phyloP scores from a whole-genome alignment of 805 yeast genomes.

The Candida ascalaphidarum region DNA sequence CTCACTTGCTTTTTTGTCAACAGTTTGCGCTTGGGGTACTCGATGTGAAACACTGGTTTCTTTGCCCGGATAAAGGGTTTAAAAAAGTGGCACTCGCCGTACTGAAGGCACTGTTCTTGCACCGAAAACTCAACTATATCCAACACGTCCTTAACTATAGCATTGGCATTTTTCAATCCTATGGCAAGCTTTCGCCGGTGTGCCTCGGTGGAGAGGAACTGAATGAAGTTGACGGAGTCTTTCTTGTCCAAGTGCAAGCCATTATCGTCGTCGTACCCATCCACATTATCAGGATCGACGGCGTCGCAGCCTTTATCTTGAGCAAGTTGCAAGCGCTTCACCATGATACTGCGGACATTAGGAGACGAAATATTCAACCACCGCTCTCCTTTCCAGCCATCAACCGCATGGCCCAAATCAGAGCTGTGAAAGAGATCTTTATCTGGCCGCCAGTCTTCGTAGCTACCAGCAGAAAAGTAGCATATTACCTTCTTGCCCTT shows the following conservation, averaged over 20 bases:
- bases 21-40: constrained; percentile 15
- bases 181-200: no score
- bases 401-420: constrained; percentile 14
- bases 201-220: constrained; percentile 10
- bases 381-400: constrained; percentile 19
- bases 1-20: not conserved
- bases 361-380: constrained; percentile 15
- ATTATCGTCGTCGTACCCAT: constrained; percentile 17
- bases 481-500: constrained; percentile 15
- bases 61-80: constrained; percentile 5
- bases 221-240: constrained; percentile 13
- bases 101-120: constrained; percentile 18
- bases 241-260: constrained; percentile 14
- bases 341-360: constrained; percentile 12
- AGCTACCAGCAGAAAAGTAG: constrained; percentile 21
- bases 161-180: constrained; percentile 16
- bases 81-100: constrained; percentile 13
- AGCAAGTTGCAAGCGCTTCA: constrained; percentile 10
- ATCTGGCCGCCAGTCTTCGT: constrained; percentile 19
- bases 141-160: constrained; percentile 10
- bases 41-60: constrained; percentile 17
- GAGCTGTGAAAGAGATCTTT: constrained; percentile 6
- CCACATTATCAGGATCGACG: constrained; percentile 20
- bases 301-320: constrained; percentile 15
- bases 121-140: constrained; percentile 13